phyloP scores from a whole-genome alignment of 2,329 filamentous ascomycete genomes.

The Ophiostoma triangulosporum region DNA sequence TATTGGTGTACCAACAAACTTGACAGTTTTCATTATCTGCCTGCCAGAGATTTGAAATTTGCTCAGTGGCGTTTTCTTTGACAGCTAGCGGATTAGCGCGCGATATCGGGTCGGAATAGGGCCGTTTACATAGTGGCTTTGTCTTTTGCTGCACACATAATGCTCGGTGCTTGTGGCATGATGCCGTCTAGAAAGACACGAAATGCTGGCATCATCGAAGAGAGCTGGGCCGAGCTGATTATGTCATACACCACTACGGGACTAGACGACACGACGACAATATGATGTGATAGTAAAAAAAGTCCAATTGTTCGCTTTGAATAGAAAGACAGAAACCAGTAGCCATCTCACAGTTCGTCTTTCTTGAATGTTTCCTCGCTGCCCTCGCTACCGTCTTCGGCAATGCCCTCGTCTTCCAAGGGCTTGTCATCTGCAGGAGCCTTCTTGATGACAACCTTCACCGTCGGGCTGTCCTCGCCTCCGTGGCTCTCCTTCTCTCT shows the following conservation, averaged over 20 bases:
- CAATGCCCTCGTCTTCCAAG: neutral
- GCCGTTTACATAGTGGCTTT: neutral
- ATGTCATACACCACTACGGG: no score
- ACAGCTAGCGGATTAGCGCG: neutral
- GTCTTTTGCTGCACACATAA: neutral
- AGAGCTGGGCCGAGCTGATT: no score
- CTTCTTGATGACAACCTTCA: neutral
- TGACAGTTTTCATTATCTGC: no score
- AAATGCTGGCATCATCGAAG: no score
- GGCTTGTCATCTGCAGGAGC: neutral
- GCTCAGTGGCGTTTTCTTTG: neutral
- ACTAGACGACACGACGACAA: no score
- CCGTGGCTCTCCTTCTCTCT: neutral
- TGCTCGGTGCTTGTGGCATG: neutral
- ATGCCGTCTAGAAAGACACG: no score
- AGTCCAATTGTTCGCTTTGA: no score
- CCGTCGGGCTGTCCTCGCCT: neutral
- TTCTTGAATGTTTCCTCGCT: constrained; percentile 32
- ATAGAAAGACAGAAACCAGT: neutral
- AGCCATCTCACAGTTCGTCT: constrained; percentile 34
- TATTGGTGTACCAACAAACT: no score
- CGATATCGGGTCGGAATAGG: constrained; percentile 1
- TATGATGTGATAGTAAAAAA: no score
- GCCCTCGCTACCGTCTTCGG: constrained; percentile 20
- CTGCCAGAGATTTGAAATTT: no score